These are phyloP conservation scores for Candida dubliniensis DNA, from an alignment of 1,139 yeast genomes.

Conservation along the genomic window DNA sequence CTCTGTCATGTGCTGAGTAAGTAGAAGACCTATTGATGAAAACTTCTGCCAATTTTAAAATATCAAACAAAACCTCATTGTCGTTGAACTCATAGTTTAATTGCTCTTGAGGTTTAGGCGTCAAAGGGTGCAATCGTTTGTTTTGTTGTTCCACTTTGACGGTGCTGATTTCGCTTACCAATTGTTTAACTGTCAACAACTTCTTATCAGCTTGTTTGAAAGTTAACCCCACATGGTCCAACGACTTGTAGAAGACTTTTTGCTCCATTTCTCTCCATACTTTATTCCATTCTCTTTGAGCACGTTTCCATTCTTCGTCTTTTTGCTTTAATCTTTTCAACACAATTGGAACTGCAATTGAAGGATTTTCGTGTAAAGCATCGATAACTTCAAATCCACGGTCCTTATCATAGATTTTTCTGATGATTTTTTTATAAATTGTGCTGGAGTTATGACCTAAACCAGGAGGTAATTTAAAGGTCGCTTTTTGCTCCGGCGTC, in stretches of 20 bases:
- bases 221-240: constrained; percentile 93
- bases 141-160: constrained; percentile 84
- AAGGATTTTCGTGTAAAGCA: constrained; percentile 92
- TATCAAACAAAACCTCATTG: constrained; percentile 68
- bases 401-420: constrained; percentile 90
- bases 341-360: constrained; percentile 91
- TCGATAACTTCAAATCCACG: constrained; percentile 95
- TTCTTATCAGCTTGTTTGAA: constrained; percentile 97
- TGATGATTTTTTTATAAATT: constrained; percentile 87
- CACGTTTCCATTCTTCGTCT: constrained; percentile 98
- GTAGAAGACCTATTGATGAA: constrained; percentile 69
- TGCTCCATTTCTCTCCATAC: constrained; percentile 99
- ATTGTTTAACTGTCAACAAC: constrained; percentile 81
- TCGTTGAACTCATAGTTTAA: constrained; percentile 69
- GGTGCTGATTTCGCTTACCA: constrained; percentile 88
- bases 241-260: constrained; percentile 86
- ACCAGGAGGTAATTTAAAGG: constrained; percentile 87
- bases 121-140: constrained; percentile 78
- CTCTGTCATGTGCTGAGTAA: constrained; percentile 81
- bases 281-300: constrained; percentile 98
- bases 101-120: constrained; percentile 85
- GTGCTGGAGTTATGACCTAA: constrained; percentile 89
- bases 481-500: constrained; percentile 85
- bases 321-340: constrained; percentile 90
- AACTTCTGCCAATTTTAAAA: constrained; percentile 65